Evolutionary conservation across 1,139 yeast species (phyloP).

Genomic region (Blastobotrys malaysiensis): DNA sequence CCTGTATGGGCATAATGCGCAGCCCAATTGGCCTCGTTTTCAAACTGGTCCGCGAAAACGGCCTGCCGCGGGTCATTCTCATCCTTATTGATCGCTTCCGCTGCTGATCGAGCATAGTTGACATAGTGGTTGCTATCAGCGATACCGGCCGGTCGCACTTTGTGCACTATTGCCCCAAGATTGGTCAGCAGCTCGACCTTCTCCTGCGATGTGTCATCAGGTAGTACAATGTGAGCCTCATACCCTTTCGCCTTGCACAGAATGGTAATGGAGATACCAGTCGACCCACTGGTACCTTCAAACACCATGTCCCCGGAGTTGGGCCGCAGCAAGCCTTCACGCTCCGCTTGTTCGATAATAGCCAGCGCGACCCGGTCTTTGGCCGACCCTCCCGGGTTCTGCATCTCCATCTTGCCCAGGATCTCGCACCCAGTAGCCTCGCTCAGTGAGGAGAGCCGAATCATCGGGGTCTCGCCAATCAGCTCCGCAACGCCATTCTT

Average conservation of each 20-base stretch:
- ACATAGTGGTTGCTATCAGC: constrained; percentile 93
- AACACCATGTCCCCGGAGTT: constrained; percentile 61
- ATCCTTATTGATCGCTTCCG: constrained; percentile 47
- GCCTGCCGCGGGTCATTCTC: constrained; percentile 39
- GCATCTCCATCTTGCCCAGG: constrained; percentile 78
- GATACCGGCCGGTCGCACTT: constrained; percentile 90
- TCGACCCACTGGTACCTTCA: constrained; percentile 95
- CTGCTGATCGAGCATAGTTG: constrained; percentile 71
- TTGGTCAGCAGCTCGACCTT: constrained; percentile 64
- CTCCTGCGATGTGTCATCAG: constrained; percentile 87
- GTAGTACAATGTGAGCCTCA: constrained; percentile 85
- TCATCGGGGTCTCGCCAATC: constrained; percentile 86
- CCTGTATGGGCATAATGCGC: constrained; percentile 81
- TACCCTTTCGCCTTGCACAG: constrained; percentile 85
- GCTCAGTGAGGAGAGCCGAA: constrained; percentile 72
- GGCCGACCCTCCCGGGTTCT: constrained; percentile 94
- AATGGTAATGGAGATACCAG: constrained; percentile 90
- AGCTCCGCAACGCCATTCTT: constrained; percentile 49
- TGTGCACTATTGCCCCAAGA: constrained; percentile 81
- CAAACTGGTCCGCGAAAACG: constrained; percentile 92
- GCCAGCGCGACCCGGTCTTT: constrained; percentile 92
- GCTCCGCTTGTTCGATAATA: constrained; percentile 66
- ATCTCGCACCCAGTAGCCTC: constrained; percentile 72
- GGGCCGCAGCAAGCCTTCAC: constrained; percentile 51
- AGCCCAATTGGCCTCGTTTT: constrained; percentile 85